Evolutionary conservation across 495 filamentous ascomycete species (phyloP).

Genomic region (Neurospora hispaniola): DNA sequence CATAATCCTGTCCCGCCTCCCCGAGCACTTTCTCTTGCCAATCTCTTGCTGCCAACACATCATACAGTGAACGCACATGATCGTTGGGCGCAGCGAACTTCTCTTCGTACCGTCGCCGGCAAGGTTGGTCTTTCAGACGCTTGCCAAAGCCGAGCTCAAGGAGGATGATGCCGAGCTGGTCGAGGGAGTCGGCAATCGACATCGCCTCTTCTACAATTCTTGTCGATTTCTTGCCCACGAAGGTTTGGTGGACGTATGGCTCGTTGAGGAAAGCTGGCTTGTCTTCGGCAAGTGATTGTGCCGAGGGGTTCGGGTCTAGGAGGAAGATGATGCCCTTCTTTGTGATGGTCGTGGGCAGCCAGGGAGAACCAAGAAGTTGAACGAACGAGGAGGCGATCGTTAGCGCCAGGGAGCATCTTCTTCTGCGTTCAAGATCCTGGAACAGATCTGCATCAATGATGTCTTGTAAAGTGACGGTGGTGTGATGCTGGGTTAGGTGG

Average conservation of each 20-base stretch:
- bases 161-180: slow-evolving; percentile 19
- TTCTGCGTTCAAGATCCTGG: slow-evolving; percentile 1
- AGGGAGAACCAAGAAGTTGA: slow-evolving; percentile 12
- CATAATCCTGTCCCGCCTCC: slow-evolving; percentile 26
- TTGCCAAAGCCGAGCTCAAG: slow-evolving; percentile 30
- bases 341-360: slow-evolving; percentile 1
- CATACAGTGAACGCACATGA: neutral
- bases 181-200: no score
- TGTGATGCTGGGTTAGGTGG: neutral
- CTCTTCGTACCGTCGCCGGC: neutral
- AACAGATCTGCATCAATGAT: slow-evolving; percentile 5
- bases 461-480: slow-evolving; percentile 8
- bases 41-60: neutral
- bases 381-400: slow-evolving; percentile 15
- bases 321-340: slow-evolving; percentile 6
- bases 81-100: neutral
- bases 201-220: no score
- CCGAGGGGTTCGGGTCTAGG: no score
- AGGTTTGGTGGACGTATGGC: neutral
- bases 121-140: slow-evolving; percentile 12
- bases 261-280: neutral
- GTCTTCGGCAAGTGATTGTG: neutral
- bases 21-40: slow-evolving; percentile 14
- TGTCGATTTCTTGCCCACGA: no score
- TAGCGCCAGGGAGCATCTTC: slow-evolving; percentile 7